These are phyloP conservation scores for Backusella australiensis DNA, from an alignment of 192 early-diverging fungal species.

Conservation along the genomic window DNA sequence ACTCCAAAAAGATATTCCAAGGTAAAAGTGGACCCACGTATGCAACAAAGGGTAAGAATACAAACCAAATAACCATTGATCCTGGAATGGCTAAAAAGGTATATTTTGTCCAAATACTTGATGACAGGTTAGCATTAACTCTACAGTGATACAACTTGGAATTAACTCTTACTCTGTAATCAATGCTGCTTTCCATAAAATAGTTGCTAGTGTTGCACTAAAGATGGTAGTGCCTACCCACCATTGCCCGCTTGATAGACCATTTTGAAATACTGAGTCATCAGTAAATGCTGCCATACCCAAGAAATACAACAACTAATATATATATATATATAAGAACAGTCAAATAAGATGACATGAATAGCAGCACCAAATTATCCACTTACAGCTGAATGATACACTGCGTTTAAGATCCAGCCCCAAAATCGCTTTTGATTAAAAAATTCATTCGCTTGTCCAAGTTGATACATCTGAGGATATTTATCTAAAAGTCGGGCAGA, in stretches of 20 bases:
- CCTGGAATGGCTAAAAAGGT: conserved; percentile 88
- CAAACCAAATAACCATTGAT: conserved; percentile 88
- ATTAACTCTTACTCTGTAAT: conserved; percentile 67
- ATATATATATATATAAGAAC: not conserved
- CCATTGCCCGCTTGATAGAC: conserved; percentile 82
- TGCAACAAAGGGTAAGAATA: conserved; percentile 81
- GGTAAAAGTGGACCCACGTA: conserved; percentile 70
- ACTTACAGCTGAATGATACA: conserved; percentile 82
- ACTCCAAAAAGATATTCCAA: conserved; percentile 62
- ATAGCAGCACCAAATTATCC: too few species aligned
- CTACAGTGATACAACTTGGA: too few species aligned
- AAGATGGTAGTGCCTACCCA: conserved; percentile 87
- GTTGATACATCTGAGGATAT: conserved; percentile 91
- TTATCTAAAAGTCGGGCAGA: conserved; percentile 83
- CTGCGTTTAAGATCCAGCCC: conserved; percentile 89
- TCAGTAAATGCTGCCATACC: conserved; percentile 64
- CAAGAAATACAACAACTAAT: conserved; percentile 62
- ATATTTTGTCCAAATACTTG: conserved; percentile 87
- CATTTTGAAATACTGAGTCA: conserved; percentile 65
- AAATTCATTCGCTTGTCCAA: conserved; percentile 35
- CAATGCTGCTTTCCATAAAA: conserved; percentile 87
- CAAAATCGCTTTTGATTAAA: conserved; percentile 89
- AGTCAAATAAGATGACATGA: too few species aligned
- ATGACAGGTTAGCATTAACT: not conserved
- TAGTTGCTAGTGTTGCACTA: conserved; percentile 83